Evolutionary conservation across 2,329 filamentous ascomycete species (phyloP).

Genomic region (Fusarium sp.): DNA sequence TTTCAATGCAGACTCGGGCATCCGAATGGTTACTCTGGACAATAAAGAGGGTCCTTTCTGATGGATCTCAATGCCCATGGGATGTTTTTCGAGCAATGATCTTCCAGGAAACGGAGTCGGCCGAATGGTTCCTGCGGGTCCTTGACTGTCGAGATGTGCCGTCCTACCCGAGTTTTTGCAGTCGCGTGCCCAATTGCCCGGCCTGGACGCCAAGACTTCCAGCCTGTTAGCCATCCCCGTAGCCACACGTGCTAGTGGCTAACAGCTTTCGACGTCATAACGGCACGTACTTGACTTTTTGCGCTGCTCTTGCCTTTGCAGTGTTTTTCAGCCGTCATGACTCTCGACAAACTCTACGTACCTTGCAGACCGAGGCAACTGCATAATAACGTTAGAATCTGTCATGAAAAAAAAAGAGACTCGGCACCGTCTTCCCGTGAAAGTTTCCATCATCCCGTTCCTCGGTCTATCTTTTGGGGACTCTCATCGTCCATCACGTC

Average conservation of each 20-base stretch:
- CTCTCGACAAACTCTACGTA: background rate
- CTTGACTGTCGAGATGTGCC: constrained; percentile 32
- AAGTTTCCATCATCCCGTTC: background rate
- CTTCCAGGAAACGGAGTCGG: constrained; percentile 28
- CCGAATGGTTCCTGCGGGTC: constrained; percentile 35
- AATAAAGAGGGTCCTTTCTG: constrained; percentile 5
- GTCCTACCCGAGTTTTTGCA: constrained; percentile 34
- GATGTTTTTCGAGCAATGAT: constrained; percentile 32
- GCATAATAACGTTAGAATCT: background rate
- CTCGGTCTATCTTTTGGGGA: background rate
- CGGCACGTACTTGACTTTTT: background rate
- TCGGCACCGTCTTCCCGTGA: constrained; percentile 2
- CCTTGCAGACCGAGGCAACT: background rate
- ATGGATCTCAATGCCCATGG: constrained; percentile 18
- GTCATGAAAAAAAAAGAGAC: background rate
- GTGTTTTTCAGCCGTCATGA: background rate
- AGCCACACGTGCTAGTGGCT: constrained; percentile 28
- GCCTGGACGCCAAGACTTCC: background rate
- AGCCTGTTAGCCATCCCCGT: constrained; percentile 2
- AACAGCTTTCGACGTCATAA: constrained; percentile 16
- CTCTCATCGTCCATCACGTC: background rate
- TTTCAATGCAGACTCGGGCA: background rate
- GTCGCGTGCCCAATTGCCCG: constrained; percentile 29
- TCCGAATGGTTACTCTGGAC: constrained; percentile 7
- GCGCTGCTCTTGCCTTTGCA: background rate